Evolutionary conservation across 805 yeast genomes (phyloP).

Genomic region (Torulaspora franciscae): DNA sequence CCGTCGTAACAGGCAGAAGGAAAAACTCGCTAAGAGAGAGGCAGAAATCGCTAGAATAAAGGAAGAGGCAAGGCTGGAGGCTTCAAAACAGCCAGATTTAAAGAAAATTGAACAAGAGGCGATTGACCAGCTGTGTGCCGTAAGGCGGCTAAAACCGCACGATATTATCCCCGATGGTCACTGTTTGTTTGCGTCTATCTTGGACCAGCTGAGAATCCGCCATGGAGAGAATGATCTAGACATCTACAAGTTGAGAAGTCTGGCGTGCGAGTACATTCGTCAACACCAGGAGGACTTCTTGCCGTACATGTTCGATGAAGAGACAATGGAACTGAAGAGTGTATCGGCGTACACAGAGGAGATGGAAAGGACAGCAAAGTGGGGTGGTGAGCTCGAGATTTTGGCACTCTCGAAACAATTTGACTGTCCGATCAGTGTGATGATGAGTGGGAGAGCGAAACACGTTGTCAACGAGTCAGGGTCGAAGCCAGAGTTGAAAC

Average conservation of each 20-base stretch:
- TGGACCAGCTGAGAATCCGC: constrained; percentile 65
- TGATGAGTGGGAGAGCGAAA: constrained; percentile 72
- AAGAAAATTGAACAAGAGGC: constrained; percentile 67
- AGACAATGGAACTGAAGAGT: constrained; percentile 57
- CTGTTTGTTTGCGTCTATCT: constrained; percentile 80
- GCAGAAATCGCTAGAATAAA: constrained; percentile 59
- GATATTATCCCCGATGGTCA: constrained; percentile 92
- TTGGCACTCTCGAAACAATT: constrained; percentile 71
- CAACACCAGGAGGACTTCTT: constrained; percentile 61
- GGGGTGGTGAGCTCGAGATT: constrained; percentile 97
- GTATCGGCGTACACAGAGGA: constrained; percentile 63
- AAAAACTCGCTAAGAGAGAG: constrained; percentile 69
- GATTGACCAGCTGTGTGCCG: constrained; percentile 48
- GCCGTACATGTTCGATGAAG: constrained; percentile 82
- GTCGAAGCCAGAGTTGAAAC: constrained; percentile 48
- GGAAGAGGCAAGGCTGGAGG: constrained; percentile 68
- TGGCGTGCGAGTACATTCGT: constrained; percentile 64
- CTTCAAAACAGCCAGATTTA: constrained; percentile 58
- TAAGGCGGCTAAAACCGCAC: constrained; percentile 47
- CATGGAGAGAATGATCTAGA: constrained; percentile 35
- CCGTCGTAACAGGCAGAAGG: constrained; percentile 76
- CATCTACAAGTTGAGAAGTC: constrained; percentile 49
- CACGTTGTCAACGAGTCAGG: constrained; percentile 59
- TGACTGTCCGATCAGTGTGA: constrained; percentile 67
- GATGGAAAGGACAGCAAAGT: constrained; percentile 71